These are phyloP conservation scores for Lithohypha guttulata DNA, from an alignment of 2,329 filamentous ascomycete genomes.

Conservation along the genomic window DNA sequence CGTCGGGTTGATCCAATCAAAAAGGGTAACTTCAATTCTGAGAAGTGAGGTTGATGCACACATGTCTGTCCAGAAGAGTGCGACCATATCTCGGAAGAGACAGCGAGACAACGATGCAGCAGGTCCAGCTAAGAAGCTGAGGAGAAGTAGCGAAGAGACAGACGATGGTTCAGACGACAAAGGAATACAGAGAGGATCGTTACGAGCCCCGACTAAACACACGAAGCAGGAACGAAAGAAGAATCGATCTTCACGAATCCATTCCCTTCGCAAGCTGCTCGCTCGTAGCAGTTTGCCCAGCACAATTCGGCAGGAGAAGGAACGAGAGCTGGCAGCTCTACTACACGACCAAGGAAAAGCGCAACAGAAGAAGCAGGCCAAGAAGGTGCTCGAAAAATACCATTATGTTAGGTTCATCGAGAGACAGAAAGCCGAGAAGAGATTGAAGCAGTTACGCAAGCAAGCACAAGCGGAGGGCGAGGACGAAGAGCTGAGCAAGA, in stretches of 20 bases:
- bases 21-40: too few relatives aligned
- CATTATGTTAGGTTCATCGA: conserved; percentile 57
- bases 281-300: conserved; percentile 39
- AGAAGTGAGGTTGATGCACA: too few relatives aligned
- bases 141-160: neutral
- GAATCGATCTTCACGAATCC: conserved; percentile 21
- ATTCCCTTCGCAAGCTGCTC: conserved; percentile 20
- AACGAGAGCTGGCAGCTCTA: conserved; percentile 47
- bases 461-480: conserved; percentile 5
- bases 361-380: conserved; percentile 38
- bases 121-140: neutral
- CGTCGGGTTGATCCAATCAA: too few relatives aligned
- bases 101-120: neutral
- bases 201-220: conserved; percentile 9
- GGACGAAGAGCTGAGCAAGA: conserved; percentile 23
- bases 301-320: conserved; percentile 46
- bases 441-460: conserved; percentile 35
- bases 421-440: conserved; percentile 37
- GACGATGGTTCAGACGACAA: neutral
- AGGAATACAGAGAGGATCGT: neutral
- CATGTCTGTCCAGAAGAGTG: neutral
- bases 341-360: conserved; percentile 45
- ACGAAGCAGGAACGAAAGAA: conserved; percentile 17
- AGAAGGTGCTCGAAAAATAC: conserved; percentile 49
- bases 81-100: neutral